phyloP scores from a whole-genome alignment of 2,329 filamentous ascomycete species.

The Calycina herbarum region DNA sequence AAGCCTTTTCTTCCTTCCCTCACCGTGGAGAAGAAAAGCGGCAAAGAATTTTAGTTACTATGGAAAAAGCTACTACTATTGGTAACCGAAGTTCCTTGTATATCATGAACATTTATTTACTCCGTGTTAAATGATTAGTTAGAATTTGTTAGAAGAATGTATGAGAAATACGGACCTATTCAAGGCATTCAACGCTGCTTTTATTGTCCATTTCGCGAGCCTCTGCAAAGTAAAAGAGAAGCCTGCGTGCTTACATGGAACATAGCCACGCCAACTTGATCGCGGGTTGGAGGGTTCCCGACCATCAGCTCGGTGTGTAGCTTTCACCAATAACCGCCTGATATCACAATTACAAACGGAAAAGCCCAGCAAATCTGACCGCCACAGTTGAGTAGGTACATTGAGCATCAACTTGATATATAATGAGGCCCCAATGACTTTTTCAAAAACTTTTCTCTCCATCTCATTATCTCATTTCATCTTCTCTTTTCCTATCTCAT shows the following conservation, averaged over 20 bases:
- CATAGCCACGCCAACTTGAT: slow-evolving; percentile 6
- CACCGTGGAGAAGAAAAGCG: neutral
- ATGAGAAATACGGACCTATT: neutral
- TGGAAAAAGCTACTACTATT: neutral
- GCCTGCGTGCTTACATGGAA: neutral
- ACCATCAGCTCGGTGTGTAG: neutral
- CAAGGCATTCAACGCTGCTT: neutral
- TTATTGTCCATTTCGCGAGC: neutral
- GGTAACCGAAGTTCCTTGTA: too few relatives aligned
- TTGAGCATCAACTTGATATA: neutral
- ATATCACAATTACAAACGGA: neutral
- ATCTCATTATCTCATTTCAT: slow-evolving; percentile 16
- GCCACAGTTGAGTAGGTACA: neutral
- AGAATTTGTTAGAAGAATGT: too few relatives aligned
- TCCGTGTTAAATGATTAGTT: too few relatives aligned
- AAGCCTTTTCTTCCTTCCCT: neutral
- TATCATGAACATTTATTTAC: too few relatives aligned
- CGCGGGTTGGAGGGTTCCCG: neutral
- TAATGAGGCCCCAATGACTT: neutral
- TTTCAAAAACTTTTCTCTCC: slow-evolving; percentile 2
- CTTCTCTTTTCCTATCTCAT: slow-evolving; percentile 16
- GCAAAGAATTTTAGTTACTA: neutral
- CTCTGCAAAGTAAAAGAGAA: neutral
- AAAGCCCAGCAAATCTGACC: too few relatives aligned
- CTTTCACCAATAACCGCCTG: neutral